Evolutionary conservation across 2,329 filamentous ascomycete species (phyloP).

Genomic region (Plenodomus tracheiphilus): DNA sequence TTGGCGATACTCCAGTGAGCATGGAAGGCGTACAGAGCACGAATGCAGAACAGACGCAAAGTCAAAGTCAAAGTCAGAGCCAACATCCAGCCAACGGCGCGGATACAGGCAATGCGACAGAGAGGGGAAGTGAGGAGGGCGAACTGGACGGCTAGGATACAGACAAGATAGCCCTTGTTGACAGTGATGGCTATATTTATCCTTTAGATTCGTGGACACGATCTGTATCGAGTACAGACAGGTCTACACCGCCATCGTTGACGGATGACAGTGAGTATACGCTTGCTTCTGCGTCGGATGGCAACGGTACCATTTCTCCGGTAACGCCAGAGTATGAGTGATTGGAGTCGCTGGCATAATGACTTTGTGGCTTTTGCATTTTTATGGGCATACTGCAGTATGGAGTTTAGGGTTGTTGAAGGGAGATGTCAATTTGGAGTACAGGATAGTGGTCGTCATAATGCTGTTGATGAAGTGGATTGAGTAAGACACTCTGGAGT

Average conservation of each 20-base stretch:
- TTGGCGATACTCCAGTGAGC: constrained; percentile 35
- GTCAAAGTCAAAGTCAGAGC: constrained; percentile 12
- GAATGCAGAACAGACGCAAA: constrained; percentile 14
- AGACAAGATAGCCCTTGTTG: not conserved
- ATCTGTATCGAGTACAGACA: not conserved
- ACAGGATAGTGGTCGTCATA: too few relatives aligned
- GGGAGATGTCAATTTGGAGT: not conserved
- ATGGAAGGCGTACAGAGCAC: constrained; percentile 29
- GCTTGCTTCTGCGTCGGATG: not conserved
- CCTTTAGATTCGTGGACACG: not conserved
- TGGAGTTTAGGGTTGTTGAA: not conserved
- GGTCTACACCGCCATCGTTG: not conserved
- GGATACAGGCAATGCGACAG: constrained; percentile 18
- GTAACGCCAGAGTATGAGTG: not conserved
- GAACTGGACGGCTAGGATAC: constrained; percentile 50
- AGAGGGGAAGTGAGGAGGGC: constrained; percentile 48
- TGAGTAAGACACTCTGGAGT: too few relatives aligned
- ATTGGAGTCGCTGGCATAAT: not conserved
- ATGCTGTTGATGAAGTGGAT: too few relatives aligned
- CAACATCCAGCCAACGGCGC: constrained; percentile 15
- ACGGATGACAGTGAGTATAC: not conserved
- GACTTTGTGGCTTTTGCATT: not conserved
- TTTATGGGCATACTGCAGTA: not conserved
- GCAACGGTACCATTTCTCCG: not conserved
- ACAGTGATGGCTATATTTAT: not conserved